phyloP scores from a whole-genome alignment of 2,329 filamentous ascomycete species.

The Xylaria sp. region DNA sequence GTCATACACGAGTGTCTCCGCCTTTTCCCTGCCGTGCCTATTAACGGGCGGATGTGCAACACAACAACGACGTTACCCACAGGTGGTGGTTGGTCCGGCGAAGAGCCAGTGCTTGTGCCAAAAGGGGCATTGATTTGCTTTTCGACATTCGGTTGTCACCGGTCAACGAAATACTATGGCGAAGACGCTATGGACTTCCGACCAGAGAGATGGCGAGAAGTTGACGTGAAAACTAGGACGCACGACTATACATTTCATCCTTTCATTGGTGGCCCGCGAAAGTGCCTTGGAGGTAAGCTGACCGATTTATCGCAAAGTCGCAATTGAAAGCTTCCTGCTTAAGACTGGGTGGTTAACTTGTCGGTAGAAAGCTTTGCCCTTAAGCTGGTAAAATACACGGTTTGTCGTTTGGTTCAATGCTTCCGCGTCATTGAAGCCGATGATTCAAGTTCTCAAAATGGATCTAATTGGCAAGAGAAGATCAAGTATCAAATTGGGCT shows the following conservation, averaged over 20 bases:
- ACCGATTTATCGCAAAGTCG: background rate
- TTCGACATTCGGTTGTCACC: slow-evolving; percentile 9
- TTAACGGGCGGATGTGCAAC: slow-evolving; percentile 5
- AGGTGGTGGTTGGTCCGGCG: background rate
- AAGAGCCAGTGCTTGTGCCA: slow-evolving; percentile 3
- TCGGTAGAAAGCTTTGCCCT: background rate
- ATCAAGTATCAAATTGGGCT: background rate
- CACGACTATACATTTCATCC: slow-evolving; percentile 1
- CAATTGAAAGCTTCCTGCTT: background rate
- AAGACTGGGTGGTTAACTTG: background rate
- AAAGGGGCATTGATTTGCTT: slow-evolving; percentile 6
- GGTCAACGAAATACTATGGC: slow-evolving; percentile 7
- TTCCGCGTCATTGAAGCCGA: background rate
- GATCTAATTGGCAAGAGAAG: background rate
- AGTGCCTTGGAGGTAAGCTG: slow-evolving; percentile 7
- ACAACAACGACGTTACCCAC: background rate
- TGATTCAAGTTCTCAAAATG: background rate
- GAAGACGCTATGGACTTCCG: slow-evolving; percentile 1
- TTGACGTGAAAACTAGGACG: background rate
- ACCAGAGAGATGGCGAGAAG: slow-evolving; percentile 7
- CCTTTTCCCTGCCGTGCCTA: slow-evolving; percentile 4
- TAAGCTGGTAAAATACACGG: background rate
- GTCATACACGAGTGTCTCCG: slow-evolving; percentile 2
- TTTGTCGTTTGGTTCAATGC: background rate
- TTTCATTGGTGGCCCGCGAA: slow-evolving; percentile 7